Evolutionary conservation across 345 rosid genomes (phyloP), one percentile per base, ranked within the genome.

Genomic region (Lepidium sativum): DNA sequence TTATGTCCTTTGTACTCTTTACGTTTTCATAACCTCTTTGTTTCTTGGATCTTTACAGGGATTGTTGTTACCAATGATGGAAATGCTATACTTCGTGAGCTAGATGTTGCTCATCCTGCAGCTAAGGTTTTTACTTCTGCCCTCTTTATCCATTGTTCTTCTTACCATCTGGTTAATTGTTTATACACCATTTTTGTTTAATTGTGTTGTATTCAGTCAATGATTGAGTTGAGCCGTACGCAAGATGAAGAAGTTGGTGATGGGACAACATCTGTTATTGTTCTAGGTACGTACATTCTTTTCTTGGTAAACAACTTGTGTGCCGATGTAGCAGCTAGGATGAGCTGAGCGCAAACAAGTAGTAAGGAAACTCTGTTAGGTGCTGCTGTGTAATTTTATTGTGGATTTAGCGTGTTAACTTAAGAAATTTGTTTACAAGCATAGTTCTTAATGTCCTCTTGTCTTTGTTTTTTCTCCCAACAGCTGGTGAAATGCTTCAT

Each of bases 231-330:
- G 60, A 90, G 95, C 63, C 90, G 92, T 20, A 84, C 95, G 1
- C 97, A 87, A 80, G 97, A 90, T 62, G 97, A 87, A 84, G 95
- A 90, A 79, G 95, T 90, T 11, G 95, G 92, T 63, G 97, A 90
- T 74, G 97, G 97, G 67, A 90, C 97, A 37, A 90, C 97, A 51
- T 87, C 97, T 12, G 92, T 87, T 60, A 90, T 87, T 67, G 87
- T 90, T 60, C 81, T 90, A 60, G 95, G 97, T 87, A 84, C 51
- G 71, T 3, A 21, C 43, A 6, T 7, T 38, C 4, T 16, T 33
- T 25, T 4, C 21, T 20, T 31, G 31, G 48, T 35, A 25, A 25
- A 27, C 8, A 8, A 8, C 9, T 14, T 14, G 13, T 27, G 11
- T 49, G 37, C 6, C 13, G 13, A 29, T 51, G 8, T 6, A 6